Evolutionary conservation across 352 stramenopile genomes (phyloP).

Genomic region (Phytophthora podocarpi): DNA sequence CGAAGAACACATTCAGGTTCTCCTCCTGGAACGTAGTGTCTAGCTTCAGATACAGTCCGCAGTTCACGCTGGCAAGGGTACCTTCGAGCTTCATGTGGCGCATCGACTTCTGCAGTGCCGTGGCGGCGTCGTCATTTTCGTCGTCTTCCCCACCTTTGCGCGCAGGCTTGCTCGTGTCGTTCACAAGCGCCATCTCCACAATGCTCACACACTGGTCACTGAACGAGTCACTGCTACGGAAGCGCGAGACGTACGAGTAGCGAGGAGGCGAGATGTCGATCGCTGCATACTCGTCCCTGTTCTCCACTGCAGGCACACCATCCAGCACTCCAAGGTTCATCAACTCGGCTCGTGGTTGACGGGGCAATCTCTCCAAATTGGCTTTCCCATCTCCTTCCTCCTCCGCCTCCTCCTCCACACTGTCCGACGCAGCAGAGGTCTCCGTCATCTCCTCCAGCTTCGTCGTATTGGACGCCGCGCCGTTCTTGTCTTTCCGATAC

Average conservation of each 20-base stretch:
- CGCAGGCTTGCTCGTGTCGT: constrained; percentile 33
- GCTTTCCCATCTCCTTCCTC: constrained; percentile 32
- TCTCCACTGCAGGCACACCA: constrained; percentile 59
- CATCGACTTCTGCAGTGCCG: constrained; percentile 44
- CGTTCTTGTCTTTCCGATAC: constrained; percentile 57
- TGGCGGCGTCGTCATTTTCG: constrained; percentile 43
- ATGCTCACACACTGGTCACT: constrained; percentile 87
- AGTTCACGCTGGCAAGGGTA: constrained; percentile 79
- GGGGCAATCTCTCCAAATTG: constrained; percentile 31
- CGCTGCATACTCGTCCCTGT: constrained; percentile 69
- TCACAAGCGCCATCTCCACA: constrained; percentile 72
- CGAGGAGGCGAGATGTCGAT: constrained; percentile 82
- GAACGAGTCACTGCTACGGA: constrained; percentile 82
- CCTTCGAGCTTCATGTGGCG: constrained; percentile 57
- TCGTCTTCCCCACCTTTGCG: constrained; percentile 25
- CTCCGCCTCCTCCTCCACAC: constrained; percentile 8
- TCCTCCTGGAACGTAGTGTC: constrained; percentile 82
- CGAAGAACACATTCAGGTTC: constrained; percentile 84
- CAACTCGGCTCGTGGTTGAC: constrained; percentile 52
- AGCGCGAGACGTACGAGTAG: constrained; percentile 79
- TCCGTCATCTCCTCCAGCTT: constrained; percentile 19
- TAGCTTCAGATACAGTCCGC: constrained; percentile 74
- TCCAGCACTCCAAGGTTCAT: constrained; percentile 72
- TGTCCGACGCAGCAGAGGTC: not conserved
- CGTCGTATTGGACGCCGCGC: constrained; percentile 15